Conservation (phyloP, 2,329 filamentous ascomycete species). For the Colletotrichum lini region DNA sequence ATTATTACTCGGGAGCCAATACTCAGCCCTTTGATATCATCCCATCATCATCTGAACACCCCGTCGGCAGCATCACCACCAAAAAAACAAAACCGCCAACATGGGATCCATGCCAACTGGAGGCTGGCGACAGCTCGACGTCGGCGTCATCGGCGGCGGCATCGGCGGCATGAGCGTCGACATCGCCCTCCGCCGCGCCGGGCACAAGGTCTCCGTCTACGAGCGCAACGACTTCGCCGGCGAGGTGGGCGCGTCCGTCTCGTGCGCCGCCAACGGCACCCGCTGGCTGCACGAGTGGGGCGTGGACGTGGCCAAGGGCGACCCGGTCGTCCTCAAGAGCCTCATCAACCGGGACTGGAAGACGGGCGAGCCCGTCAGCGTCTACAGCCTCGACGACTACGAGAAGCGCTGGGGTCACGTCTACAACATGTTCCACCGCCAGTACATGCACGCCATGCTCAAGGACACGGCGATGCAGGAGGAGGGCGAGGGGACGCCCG, state of each 20-base stretch:
- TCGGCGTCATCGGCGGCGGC: constrained; percentile 62
- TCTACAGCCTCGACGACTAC: constrained; percentile 76
- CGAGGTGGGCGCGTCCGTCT: constrained; percentile 77
- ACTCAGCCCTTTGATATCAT: too few relatives aligned
- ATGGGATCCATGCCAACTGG: constrained; percentile 38
- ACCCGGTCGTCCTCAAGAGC: constrained; percentile 75
- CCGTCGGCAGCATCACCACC: too few relatives aligned
- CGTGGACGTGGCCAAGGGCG: constrained; percentile 74
- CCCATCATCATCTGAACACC: too few relatives aligned
- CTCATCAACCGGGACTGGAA: constrained; percentile 80
- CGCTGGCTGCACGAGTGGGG: constrained; percentile 79
- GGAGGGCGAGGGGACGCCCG: constrained; percentile 67
- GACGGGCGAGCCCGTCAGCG: constrained; percentile 75
- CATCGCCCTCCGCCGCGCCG: constrained; percentile 62
- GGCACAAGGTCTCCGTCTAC: constrained; percentile 71
- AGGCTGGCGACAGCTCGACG: constrained; percentile 61
- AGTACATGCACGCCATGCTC: constrained; percentile 78
- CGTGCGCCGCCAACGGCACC: constrained; percentile 79
- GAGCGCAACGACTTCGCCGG: constrained; percentile 76
- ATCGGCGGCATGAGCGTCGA: constrained; percentile 64
- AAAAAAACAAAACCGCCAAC: not conserved
- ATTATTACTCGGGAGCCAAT: too few relatives aligned
- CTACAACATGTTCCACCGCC: constrained; percentile 79
- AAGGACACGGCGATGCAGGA: constrained; percentile 70
- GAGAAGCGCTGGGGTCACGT: constrained; percentile 75